A percentile compares a stretch with the other conserved stretches of the same genome.
These are phyloP conservation scores for Linum lewisii DNA, from an alignment of 345 rosid genomes.

Conservation along the genomic window DNA sequence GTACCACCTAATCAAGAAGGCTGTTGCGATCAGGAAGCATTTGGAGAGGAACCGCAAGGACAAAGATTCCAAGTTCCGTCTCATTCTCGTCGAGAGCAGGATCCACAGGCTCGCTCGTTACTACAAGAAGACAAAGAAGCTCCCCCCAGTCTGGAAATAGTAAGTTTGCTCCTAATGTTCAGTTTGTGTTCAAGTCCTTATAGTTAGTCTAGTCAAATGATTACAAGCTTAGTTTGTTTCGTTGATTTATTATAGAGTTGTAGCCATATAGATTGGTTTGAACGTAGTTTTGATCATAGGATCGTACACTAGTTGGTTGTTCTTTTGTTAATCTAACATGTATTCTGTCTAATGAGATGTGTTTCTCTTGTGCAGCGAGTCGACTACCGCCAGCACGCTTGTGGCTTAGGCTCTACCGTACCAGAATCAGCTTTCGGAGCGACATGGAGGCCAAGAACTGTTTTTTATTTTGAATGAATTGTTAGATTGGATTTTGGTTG, in stretches of 20 bases:
- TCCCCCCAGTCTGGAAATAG: slow-evolving; percentile 12
- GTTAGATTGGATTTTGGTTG: neutral
- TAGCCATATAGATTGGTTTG: too few relatives aligned
- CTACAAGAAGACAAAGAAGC: slow-evolving; percentile 13
- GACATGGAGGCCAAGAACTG: neutral
- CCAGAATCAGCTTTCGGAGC: neutral
- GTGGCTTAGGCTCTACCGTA: neutral
- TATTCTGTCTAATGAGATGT: neutral
- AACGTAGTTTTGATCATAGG: too few relatives aligned
- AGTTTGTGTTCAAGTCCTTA: too few relatives aligned
- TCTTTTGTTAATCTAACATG: neutral
- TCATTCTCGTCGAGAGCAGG: slow-evolving; percentile 9
- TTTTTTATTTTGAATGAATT: neutral
- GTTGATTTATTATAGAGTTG: too few relatives aligned
- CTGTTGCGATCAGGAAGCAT: slow-evolving; percentile 10
- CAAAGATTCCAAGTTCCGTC: slow-evolving; percentile 8
- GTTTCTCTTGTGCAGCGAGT: slow-evolving; percentile 2
- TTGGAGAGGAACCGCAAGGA: slow-evolving; percentile 13
- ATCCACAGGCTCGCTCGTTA: slow-evolving; percentile 8
- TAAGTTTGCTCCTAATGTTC: neutral
- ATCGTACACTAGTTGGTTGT: neutral
- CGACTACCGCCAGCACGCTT: slow-evolving; percentile 6
- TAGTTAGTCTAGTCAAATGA: neutral
- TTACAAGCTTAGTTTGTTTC: neutral
- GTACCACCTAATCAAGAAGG: slow-evolving; percentile 11